Base-by-base conservation (phyloP, 208 protist genomes). In the Phytomonas francai region DNA sequence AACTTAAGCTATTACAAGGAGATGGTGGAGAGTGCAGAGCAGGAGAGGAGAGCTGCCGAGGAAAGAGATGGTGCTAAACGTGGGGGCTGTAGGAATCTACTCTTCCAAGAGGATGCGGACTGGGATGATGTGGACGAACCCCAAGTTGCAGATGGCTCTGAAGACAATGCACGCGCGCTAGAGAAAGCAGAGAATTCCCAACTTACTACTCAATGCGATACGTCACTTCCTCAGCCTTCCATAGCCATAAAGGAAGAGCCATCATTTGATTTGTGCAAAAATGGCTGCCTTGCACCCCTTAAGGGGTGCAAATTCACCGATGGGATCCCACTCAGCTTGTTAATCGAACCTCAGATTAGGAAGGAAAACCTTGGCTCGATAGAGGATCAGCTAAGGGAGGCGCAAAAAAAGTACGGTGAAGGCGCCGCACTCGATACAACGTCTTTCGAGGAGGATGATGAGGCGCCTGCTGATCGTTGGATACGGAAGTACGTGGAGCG, bases 401-500 rank as follows among this genome's bases (percentile, higher is more conserved):
- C 70, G 2, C 62, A 81, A 71, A 51, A 73, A 59, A 73, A 73
- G 63, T 89, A 89, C 66, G 85, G 84, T 28, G 83, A 85, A 39
- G 77, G 57, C 57, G 84, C 71, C 3, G 62, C 56, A 19, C 49
- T 94, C 57, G 89, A 93, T 45, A 80, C 68, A 29, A 89, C 80
- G 29, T 70, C 78, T 4, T 77, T 85, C 29, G 90, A 93, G 68
- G 81, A 86, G 42, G 87, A 92, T 57, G 79, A 90, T 59, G 87
- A 96, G 67, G 70, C 81, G 39, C 65, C 80, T 12, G 72, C 72
- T 36, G 90, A 96, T 39, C 75, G 79, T 56, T 79, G 74, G 29
- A 65, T 88, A 58, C 79, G 80, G 33, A 87, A 91, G 73, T 96
- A 91, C 74, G 81, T 96, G 70, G 81, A 85, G 69, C 67, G 79